These are phyloP conservation scores for Thraustotheca clavata DNA, from an alignment of 352 stramenopile species.

Conservation along the genomic window DNA sequence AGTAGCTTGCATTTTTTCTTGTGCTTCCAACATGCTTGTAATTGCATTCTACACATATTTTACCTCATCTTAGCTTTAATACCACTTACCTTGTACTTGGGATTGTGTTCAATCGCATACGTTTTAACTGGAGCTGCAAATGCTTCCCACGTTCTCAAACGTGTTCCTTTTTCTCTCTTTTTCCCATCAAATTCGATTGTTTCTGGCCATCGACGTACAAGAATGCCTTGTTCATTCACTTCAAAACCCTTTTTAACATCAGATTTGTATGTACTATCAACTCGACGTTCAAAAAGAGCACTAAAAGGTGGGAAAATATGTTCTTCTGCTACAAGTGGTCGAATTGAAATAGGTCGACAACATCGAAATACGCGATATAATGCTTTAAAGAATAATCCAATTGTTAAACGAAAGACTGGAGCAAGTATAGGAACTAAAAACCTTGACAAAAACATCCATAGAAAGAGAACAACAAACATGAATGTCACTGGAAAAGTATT, in stretches of 20 bases:
- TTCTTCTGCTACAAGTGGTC: slow-evolving; percentile 7
- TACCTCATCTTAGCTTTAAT: background rate
- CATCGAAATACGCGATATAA: background rate
- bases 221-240: slow-evolving; percentile 33
- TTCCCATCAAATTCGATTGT: slow-evolving; percentile 36
- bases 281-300: slow-evolving; percentile 14
- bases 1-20: background rate
- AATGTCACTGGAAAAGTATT: slow-evolving; percentile 71
- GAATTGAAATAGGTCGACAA: background rate
- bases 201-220: slow-evolving; percentile 51
- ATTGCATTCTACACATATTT: background rate
- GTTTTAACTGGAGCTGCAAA: slow-evolving; percentile 58
- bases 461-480: slow-evolving; percentile 42
- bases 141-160: slow-evolving; percentile 65
- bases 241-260: slow-evolving; percentile 52
- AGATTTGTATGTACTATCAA: slow-evolving; percentile 11
- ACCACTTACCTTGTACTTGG: slow-evolving; percentile 34
- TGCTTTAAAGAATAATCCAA: slow-evolving; percentile 29
- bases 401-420: slow-evolving; percentile 37
- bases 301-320: background rate
- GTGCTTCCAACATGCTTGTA: background rate
- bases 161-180: slow-evolving; percentile 30
- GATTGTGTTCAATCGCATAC: slow-evolving; percentile 62
- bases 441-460: slow-evolving; percentile 46
- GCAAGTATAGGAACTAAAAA: slow-evolving; percentile 40